Conservation (phyloP, 148 eudicot species). For the Pharnaceum exiguum region DNA sequence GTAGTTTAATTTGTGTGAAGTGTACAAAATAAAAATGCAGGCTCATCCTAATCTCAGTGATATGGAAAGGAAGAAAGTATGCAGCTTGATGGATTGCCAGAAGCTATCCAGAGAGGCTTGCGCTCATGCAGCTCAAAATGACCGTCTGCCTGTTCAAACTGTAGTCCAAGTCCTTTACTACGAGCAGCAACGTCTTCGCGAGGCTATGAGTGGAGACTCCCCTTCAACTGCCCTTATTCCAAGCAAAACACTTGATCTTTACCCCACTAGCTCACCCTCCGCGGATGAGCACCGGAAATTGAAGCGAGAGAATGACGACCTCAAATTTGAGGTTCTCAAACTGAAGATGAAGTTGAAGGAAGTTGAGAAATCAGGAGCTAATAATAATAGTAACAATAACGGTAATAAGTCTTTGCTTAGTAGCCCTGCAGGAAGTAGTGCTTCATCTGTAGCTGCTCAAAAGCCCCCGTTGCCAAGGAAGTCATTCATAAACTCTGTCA, state of each 20-base stretch:
- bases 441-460: conserved; percentile 13
- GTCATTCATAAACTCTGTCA: conserved; percentile 57
- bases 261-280: conserved; percentile 16
- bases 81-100: conserved; percentile 91
- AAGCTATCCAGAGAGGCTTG: conserved; percentile 94
- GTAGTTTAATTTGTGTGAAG: not conserved
- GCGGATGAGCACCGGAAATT: conserved; percentile 42
- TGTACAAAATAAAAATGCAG: conserved; percentile 19
- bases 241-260: conserved; percentile 14
- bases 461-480: conserved; percentile 62
- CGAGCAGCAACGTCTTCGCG: conserved; percentile 85
- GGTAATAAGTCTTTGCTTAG: conserved; percentile 12
- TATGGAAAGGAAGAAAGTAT: conserved; percentile 76
- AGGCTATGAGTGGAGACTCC: conserved; percentile 30
- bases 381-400: not conserved
- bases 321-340: conserved; percentile 70
- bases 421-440: conserved; percentile 32
- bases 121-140: conserved; percentile 91
- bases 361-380: conserved; percentile 29
- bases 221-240: conserved; percentile 24
- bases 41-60: conserved; percentile 78
- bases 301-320: conserved; percentile 63
- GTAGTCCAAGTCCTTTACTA: conserved; percentile 88
- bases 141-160: conserved; percentile 86
- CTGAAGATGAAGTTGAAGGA: conserved; percentile 62